Evolutionary conservation across 1,139 yeast species (phyloP).

Genomic region (Geotrichum australiense): DNA sequence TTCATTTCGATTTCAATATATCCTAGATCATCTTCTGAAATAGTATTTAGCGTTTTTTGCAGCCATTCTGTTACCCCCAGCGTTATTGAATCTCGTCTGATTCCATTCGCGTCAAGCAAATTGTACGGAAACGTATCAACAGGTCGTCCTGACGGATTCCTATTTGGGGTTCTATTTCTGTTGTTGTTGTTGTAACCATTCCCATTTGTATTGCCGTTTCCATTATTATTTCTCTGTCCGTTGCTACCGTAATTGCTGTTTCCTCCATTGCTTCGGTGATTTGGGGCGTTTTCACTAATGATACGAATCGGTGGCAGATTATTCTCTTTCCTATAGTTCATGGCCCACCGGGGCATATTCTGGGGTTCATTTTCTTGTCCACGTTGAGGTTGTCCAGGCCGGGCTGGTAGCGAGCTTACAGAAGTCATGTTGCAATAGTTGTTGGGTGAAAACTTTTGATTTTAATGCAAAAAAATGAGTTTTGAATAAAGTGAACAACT

Average conservation of each 20-base stretch:
- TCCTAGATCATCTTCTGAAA: slow-evolving; percentile 73
- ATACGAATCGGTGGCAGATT: background rate
- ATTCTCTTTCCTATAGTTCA: slow-evolving; percentile 21
- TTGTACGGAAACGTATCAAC: slow-evolving; percentile 36
- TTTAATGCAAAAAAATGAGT: too few relatives aligned
- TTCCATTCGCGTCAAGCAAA: slow-evolving; percentile 56
- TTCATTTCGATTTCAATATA: slow-evolving; percentile 76
- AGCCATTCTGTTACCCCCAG: background rate
- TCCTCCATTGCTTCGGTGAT: background rate
- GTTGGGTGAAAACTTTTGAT: too few relatives aligned
- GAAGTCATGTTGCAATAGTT: too few relatives aligned
- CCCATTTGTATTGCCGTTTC: background rate
- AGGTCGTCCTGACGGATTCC: background rate
- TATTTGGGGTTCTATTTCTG: background rate
- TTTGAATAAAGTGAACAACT: too few relatives aligned
- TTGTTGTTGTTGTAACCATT: background rate
- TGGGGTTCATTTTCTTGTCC: too few relatives aligned
- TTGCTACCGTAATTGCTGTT: background rate
- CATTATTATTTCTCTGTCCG: background rate
- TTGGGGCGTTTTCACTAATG: background rate
- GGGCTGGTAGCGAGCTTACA: too few relatives aligned
- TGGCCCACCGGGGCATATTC: too few relatives aligned
- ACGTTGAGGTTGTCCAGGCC: too few relatives aligned
- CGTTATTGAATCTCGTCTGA: slow-evolving; percentile 2
- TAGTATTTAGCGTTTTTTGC: slow-evolving; percentile 20